Evolutionary conservation across 148 eudicot species (phyloP).

Genomic region (Rheum nobile): DNA sequence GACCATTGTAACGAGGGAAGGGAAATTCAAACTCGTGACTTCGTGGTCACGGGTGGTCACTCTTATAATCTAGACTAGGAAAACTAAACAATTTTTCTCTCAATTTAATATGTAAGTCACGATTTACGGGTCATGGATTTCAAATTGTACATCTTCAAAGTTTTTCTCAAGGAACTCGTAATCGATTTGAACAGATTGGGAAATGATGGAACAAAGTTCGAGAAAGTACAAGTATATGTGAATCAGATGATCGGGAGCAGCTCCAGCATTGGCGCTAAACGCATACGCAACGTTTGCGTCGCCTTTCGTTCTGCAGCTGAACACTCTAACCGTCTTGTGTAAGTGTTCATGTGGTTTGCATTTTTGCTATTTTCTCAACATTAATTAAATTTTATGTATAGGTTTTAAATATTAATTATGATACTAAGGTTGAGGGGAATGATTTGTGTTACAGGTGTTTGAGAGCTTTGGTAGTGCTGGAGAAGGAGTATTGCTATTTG

Average conservation of each 20-base stretch:
- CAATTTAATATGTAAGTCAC: too few relatives aligned
- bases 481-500: slow-evolving; percentile 81
- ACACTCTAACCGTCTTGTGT: slow-evolving; percentile 15
- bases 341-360: neutral
- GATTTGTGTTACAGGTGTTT: neutral
- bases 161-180: too few relatives aligned
- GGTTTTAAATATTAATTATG: neutral
- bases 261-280: slow-evolving; percentile 87
- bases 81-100: too few relatives aligned
- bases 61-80: too few relatives aligned
- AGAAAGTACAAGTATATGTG: slow-evolving; percentile 62
- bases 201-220: slow-evolving; percentile 34
- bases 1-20: too few relatives aligned
- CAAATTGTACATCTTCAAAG: too few relatives aligned
- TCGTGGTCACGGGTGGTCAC: too few relatives aligned
- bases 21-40: too few relatives aligned
- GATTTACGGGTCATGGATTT: too few relatives aligned
- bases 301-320: slow-evolving; percentile 82
- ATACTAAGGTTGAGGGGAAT: neutral
- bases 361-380: neutral
- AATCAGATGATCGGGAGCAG: slow-evolving; percentile 94
- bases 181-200: neutral
- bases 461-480: slow-evolving; percentile 64
- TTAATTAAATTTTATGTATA: neutral
- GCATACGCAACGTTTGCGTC: slow-evolving; percentile 63